Percentiles rank a stretch among this genome's conserved stretches.
These are phyloP conservation scores for Recurvomyces mirabilis DNA, from an alignment of 495 filamentous ascomycete genomes.

Conservation along the genomic window DNA sequence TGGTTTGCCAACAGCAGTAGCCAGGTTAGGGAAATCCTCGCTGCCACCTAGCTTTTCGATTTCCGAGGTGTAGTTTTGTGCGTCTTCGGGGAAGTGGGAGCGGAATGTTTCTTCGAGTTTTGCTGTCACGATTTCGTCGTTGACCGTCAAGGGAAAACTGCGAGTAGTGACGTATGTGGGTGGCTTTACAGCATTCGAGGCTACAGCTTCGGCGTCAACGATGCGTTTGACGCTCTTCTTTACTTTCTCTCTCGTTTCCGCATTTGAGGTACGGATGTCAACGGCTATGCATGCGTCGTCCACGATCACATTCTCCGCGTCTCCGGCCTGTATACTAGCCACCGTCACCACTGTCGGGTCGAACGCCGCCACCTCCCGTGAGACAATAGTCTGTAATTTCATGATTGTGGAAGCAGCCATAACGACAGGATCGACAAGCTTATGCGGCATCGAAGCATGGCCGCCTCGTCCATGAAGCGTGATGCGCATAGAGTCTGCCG, in stretches of 20 bases:
- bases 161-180: constrained; percentile 32
- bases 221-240: constrained; percentile 40
- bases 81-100: constrained; percentile 33
- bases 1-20: constrained; percentile 40
- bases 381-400: constrained; percentile 45
- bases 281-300: constrained; percentile 39
- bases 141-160: constrained; percentile 41
- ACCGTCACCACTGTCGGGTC: constrained; percentile 46
- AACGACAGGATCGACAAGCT: constrained; percentile 46
- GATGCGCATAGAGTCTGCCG: constrained; percentile 24
- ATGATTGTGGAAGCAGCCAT: constrained; percentile 42
- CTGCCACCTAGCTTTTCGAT: constrained; percentile 27
- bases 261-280: constrained; percentile 36
- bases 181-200: constrained; percentile 31
- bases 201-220: constrained; percentile 43
- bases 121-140: constrained; percentile 37
- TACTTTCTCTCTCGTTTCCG: constrained; percentile 34
- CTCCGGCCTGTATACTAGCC: constrained; percentile 41
- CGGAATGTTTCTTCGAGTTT: constrained; percentile 34
- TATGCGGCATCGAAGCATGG: constrained; percentile 42
- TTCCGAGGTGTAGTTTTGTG: constrained; percentile 18
- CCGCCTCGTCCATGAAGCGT: constrained; percentile 40
- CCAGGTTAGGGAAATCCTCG: constrained; percentile 49
- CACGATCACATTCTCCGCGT: constrained; percentile 44
- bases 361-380: constrained; percentile 40